A percentile compares a stretch with the other conserved stretches of the same genome.
phyloP scores from a whole-genome alignment of 176 grass and related monocot genomes.

The Typha latifolia region DNA sequence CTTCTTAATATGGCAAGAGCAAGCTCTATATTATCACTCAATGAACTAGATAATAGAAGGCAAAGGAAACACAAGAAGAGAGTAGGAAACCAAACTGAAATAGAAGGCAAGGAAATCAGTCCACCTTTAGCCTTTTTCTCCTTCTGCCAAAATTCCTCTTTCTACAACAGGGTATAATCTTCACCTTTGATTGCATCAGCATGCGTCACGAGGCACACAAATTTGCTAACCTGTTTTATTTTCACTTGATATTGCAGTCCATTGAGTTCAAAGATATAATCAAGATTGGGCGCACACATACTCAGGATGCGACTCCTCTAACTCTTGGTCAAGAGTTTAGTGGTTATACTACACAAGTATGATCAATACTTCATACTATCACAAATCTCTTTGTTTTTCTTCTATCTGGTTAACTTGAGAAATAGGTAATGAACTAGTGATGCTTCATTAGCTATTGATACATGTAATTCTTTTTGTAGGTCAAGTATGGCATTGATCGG shows the following conservation, averaged over 20 bases:
- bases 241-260: constrained; percentile 38
- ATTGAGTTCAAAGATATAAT: constrained; percentile 93
- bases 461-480: constrained; percentile 37
- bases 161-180: neutral
- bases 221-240: neutral
- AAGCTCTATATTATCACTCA: too few relatives aligned
- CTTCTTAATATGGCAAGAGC: neutral
- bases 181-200: neutral
- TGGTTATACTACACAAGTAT: constrained; percentile 86
- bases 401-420: neutral
- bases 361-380: constrained; percentile 12
- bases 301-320: constrained; percentile 94
- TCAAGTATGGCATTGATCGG: constrained; percentile 86
- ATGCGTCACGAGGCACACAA: neutral
- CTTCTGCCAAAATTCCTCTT: neutral
- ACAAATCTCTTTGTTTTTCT: neutral
- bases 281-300: constrained; percentile 94
- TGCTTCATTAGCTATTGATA: constrained; percentile 5
- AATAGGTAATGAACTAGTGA: neutral
- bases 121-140: too few relatives aligned
- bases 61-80: too few relatives aligned
- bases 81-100: too few relatives aligned
- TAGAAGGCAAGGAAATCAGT: too few relatives aligned
- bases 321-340: constrained; percentile 99
- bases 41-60: too few relatives aligned